A percentile compares a stretch with the other conserved stretches of the same genome.
These are phyloP conservation scores for Cenchrus purpureus DNA, from an alignment of 176 grass and related monocot species.

Conservation along the genomic window DNA sequence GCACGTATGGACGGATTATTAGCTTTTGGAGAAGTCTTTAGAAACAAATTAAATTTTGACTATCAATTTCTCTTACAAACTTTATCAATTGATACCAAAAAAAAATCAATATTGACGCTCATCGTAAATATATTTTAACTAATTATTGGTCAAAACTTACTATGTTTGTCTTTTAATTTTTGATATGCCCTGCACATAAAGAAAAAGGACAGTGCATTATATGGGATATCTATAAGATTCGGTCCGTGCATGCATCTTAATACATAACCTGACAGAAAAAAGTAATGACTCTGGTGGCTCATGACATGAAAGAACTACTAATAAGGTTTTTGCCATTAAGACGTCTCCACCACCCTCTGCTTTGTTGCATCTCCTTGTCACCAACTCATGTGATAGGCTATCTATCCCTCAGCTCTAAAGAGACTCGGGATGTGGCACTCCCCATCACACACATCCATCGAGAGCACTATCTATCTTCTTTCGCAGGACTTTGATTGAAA, in stretches of 20 bases:
- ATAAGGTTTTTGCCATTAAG: background rate
- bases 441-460: slow-evolving; percentile 27
- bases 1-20: no score
- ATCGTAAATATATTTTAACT: background rate
- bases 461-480: background rate
- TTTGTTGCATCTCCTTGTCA: slow-evolving; percentile 25
- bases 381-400: slow-evolving; percentile 39
- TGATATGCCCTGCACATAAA: background rate
- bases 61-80: background rate
- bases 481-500: slow-evolving; percentile 38
- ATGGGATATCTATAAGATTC: background rate
- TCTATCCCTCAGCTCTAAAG: slow-evolving; percentile 12
- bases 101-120: background rate
- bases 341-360: slow-evolving; percentile 13
- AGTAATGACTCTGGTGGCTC: background rate
- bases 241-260: slow-evolving; percentile 9
- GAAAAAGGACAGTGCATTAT: background rate
- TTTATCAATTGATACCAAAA: background rate
- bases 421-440: slow-evolving; percentile 29
- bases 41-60: background rate
- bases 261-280: background rate
- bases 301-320: slow-evolving; percentile 23
- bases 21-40: background rate
- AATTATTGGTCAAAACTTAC: background rate
- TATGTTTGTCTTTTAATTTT: background rate